Conservation (phyloP, 2,329 filamentous ascomycete species). For the Claviceps sp. region DNA sequence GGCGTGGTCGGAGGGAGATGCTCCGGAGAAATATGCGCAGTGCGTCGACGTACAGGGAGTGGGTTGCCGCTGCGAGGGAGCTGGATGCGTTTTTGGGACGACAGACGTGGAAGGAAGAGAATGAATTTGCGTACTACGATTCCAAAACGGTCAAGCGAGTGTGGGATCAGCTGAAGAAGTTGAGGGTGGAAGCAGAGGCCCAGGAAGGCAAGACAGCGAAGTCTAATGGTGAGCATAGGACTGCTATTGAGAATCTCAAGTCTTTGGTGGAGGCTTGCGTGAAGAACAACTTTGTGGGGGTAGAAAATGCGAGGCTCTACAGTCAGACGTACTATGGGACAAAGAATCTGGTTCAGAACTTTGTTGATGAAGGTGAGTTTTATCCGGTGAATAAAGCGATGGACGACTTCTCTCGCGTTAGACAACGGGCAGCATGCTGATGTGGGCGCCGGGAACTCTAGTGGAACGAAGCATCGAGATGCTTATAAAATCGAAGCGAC, state of each 20-base stretch:
- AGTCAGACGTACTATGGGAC: constrained; percentile 96
- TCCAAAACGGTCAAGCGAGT: constrained; percentile 68
- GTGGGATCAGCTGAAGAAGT: constrained; percentile 57
- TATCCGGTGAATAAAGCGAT: background rate
- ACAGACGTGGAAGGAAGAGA: constrained; percentile 63
- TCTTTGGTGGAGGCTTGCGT: constrained; percentile 76
- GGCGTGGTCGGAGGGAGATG: constrained; percentile 65
- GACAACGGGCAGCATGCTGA: background rate
- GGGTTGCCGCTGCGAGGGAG: constrained; percentile 65
- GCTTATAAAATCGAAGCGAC: constrained; percentile 51
- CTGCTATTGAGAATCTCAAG: constrained; percentile 59
- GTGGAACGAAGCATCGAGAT: constrained; percentile 55
- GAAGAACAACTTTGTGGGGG: constrained; percentile 93
- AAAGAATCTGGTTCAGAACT: constrained; percentile 86
- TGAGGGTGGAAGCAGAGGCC: constrained; percentile 45
- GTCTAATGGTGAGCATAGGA: constrained; percentile 20
- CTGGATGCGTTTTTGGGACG: constrained; percentile 74
- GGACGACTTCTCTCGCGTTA: background rate
- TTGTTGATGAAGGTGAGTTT: constrained; percentile 62
- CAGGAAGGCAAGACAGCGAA: constrained; percentile 27
- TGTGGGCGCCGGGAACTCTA: constrained; percentile 13
- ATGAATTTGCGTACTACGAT: constrained; percentile 78
- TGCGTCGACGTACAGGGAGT: constrained; percentile 66
- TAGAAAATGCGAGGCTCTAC: constrained; percentile 89
- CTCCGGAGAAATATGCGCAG: constrained; percentile 58